A percentile compares a stretch with the other conserved stretches of the same genome.
These are phyloP conservation scores for Petrea volubilis DNA, from an alignment of 257 asterid species.

Conservation along the genomic window DNA sequence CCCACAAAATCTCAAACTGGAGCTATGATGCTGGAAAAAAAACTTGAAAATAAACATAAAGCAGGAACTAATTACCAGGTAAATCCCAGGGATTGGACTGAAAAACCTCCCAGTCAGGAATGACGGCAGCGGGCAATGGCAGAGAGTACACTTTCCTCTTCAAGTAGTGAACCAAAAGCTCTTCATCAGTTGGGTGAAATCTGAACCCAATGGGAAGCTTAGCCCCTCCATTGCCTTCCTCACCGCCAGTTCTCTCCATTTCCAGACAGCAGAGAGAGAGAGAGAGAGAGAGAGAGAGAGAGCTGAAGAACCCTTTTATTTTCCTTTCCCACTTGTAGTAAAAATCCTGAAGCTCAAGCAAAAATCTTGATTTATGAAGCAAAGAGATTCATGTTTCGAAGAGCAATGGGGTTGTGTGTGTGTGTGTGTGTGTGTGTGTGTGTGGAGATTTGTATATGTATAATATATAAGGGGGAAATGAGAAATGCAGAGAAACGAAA, in stretches of 20 bases:
- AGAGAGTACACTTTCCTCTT: conserved; percentile 40
- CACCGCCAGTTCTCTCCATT: conserved; percentile 20
- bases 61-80: conserved; percentile 46
- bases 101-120: conserved; percentile 43
- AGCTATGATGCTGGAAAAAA: too few relatives aligned
- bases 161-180: conserved; percentile 47
- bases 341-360: background rate
- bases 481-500: background rate
- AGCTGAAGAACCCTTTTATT: background rate
- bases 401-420: background rate
- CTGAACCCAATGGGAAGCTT: conserved; percentile 56
- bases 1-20: too few relatives aligned
- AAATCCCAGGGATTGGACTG: conserved; percentile 46
- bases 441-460: background rate
- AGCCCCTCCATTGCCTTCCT: conserved; percentile 10
- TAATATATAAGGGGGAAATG: too few relatives aligned
- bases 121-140: conserved; percentile 49
- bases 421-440: background rate
- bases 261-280: background rate
- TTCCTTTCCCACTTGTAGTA: background rate
- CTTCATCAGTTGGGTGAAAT: conserved; percentile 56
- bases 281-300: background rate
- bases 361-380: background rate
- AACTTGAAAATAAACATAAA: background rate
- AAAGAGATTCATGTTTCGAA: conserved; percentile 10